These are phyloP conservation scores for Chamaecyparis obtusa DNA, from an alignment of 75 land plant genomes.

Conservation along the genomic window DNA sequence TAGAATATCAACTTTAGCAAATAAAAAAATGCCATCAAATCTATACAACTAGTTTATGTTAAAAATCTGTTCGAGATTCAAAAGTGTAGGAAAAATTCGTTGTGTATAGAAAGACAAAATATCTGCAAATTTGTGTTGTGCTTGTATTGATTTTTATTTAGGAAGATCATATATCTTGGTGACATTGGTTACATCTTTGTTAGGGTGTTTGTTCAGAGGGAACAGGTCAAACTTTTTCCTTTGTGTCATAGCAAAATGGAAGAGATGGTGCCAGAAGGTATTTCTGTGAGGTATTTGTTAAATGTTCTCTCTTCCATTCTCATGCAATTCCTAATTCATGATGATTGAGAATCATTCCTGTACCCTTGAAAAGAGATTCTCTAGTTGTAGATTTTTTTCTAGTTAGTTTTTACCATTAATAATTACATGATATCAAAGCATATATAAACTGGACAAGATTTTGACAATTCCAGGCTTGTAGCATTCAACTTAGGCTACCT, in stretches of 20 bases:
- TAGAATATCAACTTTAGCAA: not conserved
- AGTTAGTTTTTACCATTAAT: not conserved
- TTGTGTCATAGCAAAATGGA: conserved; percentile 87
- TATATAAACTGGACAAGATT: not conserved
- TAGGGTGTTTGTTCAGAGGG: conserved; percentile 48
- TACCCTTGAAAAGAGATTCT: not conserved
- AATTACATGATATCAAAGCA: not conserved
- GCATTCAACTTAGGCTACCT: conserved; percentile 96
- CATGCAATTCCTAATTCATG: too few species aligned
- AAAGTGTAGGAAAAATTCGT: not conserved
- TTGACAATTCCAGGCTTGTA: conserved; percentile 57
- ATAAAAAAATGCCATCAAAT: not conserved
- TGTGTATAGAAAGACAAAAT: not conserved
- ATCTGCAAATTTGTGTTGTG: not conserved
- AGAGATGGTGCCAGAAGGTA: conserved; percentile 51
- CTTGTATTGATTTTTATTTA: not conserved
- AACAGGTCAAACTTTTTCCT: conserved; percentile 62
- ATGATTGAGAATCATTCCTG: not conserved
- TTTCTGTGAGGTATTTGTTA: conserved; percentile 53
- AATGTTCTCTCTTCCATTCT: not conserved
- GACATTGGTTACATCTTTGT: not conserved
- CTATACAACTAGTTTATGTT: not conserved
- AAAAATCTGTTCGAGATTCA: not conserved
- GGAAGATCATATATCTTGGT: not conserved
- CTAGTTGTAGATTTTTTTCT: not conserved